Base-by-base conservation (phyloP, 495 filamentous ascomycete species). In the Baudoinia panamericana region DNA sequence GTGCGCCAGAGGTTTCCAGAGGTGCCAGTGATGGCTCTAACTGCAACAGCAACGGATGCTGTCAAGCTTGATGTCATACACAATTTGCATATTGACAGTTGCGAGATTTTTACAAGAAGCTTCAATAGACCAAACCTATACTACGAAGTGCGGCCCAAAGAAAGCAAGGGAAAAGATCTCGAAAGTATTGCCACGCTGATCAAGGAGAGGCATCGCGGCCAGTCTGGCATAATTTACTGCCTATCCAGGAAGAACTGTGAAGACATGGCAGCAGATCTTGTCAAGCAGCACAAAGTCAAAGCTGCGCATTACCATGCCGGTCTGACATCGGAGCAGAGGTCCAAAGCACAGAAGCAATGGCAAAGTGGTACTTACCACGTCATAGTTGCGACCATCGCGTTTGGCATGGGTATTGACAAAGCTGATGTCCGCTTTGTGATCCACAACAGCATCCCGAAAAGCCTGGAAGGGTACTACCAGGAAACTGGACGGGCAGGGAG, bases 401-500 rank as follows among this genome's bases (percentile, higher is more conserved):
- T 97, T 56, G 90, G 90, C 9, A 97, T 97, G 90, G 90, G 90
- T 12, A 97, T 97, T 41, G 90, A 97, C 62, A 97, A 97, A 58
- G 71, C 86, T 0, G 78, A 97, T 58, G 88, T 97, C 23, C 82
- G 90, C 10, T 95, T 88, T 50, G 86, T 97, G 30, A 86, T 97
- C 22, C 90, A 97, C 58, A 75, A 92, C 51, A 80, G 71, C 16
- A 68, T 95, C 5, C 90, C 90, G 1, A 95, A 94, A 60, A 93
- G 83, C 52, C 66, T 97, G 13, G 90, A 97, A 59, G 90, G 88
- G 0, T 97, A 97, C 55, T 95, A 95, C 51, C 90, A 97, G 54
- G 92, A 97, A 54, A 97, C 88, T 9, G 90, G 90, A 0, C 81
- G 90, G 30, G 90, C 90, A 16, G 90, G 90, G 7, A 74, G 90